Percentiles rank a stretch among this genome's conserved stretches.
Evolutionary conservation across 805 yeast species (phyloP).

Genomic region (Metschnikowia proteae): DNA sequence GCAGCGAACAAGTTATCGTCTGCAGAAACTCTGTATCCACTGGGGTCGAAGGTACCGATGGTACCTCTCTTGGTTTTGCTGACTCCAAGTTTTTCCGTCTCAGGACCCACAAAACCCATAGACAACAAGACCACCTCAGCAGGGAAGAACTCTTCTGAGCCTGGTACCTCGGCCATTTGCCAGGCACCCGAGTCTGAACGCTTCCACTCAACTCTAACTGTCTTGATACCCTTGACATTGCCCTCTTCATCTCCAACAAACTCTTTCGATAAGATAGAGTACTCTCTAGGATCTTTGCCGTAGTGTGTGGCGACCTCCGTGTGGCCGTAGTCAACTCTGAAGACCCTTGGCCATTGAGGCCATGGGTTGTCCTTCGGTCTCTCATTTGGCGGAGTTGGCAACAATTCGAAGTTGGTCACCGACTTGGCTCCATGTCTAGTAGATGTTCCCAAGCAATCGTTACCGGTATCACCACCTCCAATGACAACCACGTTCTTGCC

Average conservation of each 20-base stretch:
- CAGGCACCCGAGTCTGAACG: conserved; percentile 92
- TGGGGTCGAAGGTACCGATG: conserved; percentile 57
- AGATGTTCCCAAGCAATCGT: conserved; percentile 96
- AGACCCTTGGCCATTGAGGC: conserved; percentile 99
- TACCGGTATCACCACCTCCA: conserved; percentile 99
- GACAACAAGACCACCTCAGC: conserved; percentile 92
- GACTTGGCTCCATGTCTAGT: conserved; percentile 96
- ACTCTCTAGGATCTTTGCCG: conserved; percentile 97
- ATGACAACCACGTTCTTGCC: conserved; percentile 93
- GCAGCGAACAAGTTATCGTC: conserved; percentile 82
- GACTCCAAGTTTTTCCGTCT: conserved; percentile 66
- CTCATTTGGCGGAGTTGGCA: conserved; percentile 84
- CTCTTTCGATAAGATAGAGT: conserved; percentile 91
- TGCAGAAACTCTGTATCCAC: conserved; percentile 61
- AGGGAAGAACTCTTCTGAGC: conserved; percentile 88
- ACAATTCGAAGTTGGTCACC: conserved; percentile 87
- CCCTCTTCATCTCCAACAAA: conserved; percentile 94
- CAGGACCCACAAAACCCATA: conserved; percentile 98
- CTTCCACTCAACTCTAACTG: conserved; percentile 98
- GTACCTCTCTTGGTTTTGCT: conserved; percentile 83
- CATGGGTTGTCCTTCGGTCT: conserved; percentile 96
- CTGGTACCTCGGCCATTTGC: conserved; percentile 98
- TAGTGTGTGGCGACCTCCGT: conserved; percentile 91
- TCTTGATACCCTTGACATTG: conserved; percentile 90
- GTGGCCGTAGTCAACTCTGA: conserved; percentile 97